Percentiles rank a stretch among this genome's conserved stretches.
Conservation (phyloP, 108 stramenopile species). For the Pseudonitzschia multiseries region DNA sequence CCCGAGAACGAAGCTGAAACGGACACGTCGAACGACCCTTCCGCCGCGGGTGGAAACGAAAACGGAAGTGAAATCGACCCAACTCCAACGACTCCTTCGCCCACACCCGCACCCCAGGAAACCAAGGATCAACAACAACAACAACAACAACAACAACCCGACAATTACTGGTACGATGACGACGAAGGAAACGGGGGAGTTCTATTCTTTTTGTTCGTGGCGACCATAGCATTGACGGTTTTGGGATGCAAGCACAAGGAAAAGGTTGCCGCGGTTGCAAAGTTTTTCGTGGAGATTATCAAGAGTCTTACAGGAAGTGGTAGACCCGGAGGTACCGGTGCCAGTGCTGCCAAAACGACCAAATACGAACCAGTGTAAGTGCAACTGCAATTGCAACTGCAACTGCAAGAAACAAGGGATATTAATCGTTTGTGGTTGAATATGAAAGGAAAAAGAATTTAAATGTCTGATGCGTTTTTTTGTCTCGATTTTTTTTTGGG, state of each 20-base stretch:
- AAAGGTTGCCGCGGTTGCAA: background rate
- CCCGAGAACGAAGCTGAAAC: no score
- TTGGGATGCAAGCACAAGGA: background rate
- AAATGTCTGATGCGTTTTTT: background rate
- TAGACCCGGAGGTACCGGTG: background rate
- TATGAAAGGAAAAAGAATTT: no score
- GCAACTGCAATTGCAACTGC: background rate
- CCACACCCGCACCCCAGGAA: no score
- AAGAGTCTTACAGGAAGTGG: background rate
- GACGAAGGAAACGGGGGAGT: background rate
- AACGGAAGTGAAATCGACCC: no score
- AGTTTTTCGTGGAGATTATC: background rate
- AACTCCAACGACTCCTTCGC: no score
- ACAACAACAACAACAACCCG: background rate
- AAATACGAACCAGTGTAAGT: slow-evolving; percentile 17
- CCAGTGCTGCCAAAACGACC: background rate
- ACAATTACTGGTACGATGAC: slow-evolving; percentile 1
- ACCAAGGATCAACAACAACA: background rate
- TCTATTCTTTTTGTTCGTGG: slow-evolving; percentile 2
- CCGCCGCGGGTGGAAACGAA: no score
- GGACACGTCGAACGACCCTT: no score
- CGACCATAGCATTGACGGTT: background rate
- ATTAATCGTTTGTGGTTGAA: no score
- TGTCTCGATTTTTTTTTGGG: background rate
- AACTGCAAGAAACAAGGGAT: no score